A percentile compares a stretch with the other conserved stretches of the same genome.
These are phyloP conservation scores for Quercus variabilis DNA, from an alignment of 306 rosid species.

Conservation along the genomic window DNA sequence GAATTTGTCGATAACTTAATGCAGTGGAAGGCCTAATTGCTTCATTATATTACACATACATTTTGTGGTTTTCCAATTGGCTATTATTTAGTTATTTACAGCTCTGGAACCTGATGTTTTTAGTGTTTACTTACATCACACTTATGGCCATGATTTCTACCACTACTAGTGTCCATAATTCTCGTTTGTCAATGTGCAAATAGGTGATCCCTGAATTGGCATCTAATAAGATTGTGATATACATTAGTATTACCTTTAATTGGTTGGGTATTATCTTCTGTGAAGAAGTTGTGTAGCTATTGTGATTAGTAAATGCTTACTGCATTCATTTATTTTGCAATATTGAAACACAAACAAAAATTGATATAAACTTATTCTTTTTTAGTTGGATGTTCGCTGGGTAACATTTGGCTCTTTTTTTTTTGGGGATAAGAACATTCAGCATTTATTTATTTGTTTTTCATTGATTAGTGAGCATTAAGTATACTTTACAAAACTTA, in stretches of 20 bases:
- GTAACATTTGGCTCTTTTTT: not conserved
- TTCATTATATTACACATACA: too few species aligned
- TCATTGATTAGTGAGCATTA: not conserved
- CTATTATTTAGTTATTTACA: too few species aligned
- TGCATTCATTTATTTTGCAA: not conserved
- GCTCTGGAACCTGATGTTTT: not conserved
- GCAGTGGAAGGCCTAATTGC: too few species aligned
- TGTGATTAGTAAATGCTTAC: too few species aligned
- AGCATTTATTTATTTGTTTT: not conserved
- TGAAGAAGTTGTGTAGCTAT: too few species aligned
- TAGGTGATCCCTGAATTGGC: not conserved
- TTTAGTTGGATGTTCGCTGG: not conserved
- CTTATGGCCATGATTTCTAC: not conserved
- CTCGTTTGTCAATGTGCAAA: not conserved
- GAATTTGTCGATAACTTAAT: not conserved
- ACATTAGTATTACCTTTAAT: too few species aligned
- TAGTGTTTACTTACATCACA: not conserved
- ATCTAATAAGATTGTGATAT: too few species aligned
- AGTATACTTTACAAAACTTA: conserved; percentile 14
- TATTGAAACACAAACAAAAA: not conserved
- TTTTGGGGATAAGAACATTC: not conserved
- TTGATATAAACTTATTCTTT: not conserved
- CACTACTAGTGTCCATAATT: not conserved
- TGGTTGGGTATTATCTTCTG: too few species aligned
- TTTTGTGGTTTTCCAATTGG: too few species aligned